Percentiles rank a stretch among this genome's conserved stretches.
Evolutionary conservation across 257 asterid species (phyloP).

Genomic region (Mitragyna speciosa): DNA sequence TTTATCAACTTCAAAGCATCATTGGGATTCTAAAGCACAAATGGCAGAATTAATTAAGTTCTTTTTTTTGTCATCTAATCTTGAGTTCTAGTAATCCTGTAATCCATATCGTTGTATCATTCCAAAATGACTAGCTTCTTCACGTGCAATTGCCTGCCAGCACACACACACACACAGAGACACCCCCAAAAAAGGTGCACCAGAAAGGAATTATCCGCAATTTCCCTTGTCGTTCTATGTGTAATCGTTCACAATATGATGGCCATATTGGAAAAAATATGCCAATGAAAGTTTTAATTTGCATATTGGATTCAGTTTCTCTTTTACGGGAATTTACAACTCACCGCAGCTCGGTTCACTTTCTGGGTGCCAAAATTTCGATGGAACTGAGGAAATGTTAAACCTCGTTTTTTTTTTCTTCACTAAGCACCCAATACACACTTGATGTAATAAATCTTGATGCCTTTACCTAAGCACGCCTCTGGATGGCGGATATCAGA

Average conservation of each 20-base stretch:
- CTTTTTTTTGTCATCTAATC: not conserved
- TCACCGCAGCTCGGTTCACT: not conserved
- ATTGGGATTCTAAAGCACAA: conserved; percentile 30
- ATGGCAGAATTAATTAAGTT: not conserved
- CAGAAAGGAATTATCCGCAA: not conserved
- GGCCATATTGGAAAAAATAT: not conserved
- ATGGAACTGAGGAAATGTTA: no score
- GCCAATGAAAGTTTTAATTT: not conserved
- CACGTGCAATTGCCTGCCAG: conserved; percentile 3
- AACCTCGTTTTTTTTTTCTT: no score
- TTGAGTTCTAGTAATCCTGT: not conserved
- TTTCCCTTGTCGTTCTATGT: not conserved
- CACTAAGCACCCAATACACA: no score
- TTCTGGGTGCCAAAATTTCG: no score
- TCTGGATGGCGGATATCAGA: no score
- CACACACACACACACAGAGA: not conserved
- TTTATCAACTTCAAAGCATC: conserved; percentile 14
- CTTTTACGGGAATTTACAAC: no score
- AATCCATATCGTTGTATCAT: not conserved
- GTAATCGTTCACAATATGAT: not conserved
- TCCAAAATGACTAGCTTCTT: not conserved
- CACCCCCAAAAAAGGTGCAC: not conserved
- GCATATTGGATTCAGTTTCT: no score
- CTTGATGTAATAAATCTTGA: not conserved
- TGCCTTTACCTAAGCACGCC: not conserved